Evolutionary conservation across 768 basidiomycete genomes (phyloP).

Genomic region (Amanita inopinata): DNA sequence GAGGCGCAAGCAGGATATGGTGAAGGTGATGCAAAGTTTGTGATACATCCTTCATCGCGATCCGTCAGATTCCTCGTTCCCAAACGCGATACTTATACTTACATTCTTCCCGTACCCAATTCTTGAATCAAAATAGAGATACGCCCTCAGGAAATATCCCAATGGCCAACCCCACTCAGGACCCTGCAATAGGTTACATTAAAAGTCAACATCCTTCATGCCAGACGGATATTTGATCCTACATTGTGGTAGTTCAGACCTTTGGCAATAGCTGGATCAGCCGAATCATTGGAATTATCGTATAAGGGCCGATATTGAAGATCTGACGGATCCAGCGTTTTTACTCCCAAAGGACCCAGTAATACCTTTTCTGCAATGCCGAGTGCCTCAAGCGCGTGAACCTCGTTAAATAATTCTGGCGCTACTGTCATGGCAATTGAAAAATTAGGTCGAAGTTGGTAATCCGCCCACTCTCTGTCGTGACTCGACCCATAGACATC

Average conservation of each 20-base stretch:
- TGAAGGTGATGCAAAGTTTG: constrained; percentile 77
- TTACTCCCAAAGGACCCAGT: constrained; percentile 91
- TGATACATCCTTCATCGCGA: constrained; percentile 41
- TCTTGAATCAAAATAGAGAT: constrained; percentile 74
- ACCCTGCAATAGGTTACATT: constrained; percentile 38
- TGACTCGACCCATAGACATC: constrained; percentile 88
- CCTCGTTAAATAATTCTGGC: constrained; percentile 82
- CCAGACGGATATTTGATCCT: too few species aligned
- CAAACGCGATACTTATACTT: constrained; percentile 16
- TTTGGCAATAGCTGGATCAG: constrained; percentile 79
- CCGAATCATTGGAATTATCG: constrained; percentile 88
- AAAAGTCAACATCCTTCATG: constrained; percentile 1
- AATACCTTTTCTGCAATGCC: constrained; percentile 73
- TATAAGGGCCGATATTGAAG: constrained; percentile 85
- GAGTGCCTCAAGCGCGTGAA: constrained; percentile 73
- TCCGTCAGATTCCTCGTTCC: constrained; percentile 6
- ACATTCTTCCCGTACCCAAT: constrained; percentile 64
- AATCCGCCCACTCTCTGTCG: constrained; percentile 93
- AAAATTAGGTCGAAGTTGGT: constrained; percentile 90
- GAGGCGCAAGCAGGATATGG: constrained; percentile 56
- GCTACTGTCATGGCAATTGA: constrained; percentile 96
- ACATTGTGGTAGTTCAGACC: constrained; percentile 94
- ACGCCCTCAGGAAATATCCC: constrained; percentile 92
- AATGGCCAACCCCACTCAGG: constrained; percentile 95
- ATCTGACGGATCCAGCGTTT: constrained; percentile 84